Conservation (phyloP, 2,329 filamentous ascomycete genomes). For the Claviceps lovelessii region DNA sequence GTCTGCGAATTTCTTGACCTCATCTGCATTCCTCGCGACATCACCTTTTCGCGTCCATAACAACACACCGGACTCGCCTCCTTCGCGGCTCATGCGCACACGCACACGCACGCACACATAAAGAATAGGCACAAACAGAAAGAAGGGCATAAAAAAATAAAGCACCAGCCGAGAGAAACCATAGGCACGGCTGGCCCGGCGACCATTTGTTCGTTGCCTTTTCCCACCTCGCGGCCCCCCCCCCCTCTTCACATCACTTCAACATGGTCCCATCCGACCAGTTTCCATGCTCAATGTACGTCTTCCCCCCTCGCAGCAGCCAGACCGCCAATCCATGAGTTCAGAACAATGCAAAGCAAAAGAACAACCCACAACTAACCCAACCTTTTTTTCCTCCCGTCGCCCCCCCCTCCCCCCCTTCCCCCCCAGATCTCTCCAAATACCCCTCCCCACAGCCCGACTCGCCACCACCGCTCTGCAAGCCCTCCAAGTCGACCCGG, state of each 20-base stretch:
- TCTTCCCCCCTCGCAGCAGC: slow-evolving; percentile 23
- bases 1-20: neutral
- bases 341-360: neutral
- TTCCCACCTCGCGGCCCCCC: neutral
- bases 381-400: neutral
- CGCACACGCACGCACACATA: too few species aligned
- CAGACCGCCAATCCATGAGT: neutral
- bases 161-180: too few species aligned
- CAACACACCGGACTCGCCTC: neutral
- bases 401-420: neutral
- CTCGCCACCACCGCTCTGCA: slow-evolving; percentile 63
- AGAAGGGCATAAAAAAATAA: neutral
- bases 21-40: slow-evolving; percentile 6
- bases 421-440: slow-evolving; percentile 47
- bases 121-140: neutral
- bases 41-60: neutral
- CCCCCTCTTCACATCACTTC: neutral
- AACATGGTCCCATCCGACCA: slow-evolving; percentile 4
- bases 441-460: slow-evolving; percentile 69
- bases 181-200: neutral
- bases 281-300: slow-evolving; percentile 6
- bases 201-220: neutral
- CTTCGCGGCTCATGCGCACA: too few species aligned
- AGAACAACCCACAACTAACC: neutral
- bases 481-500: slow-evolving; percentile 70